Conservation (phyloP, 768 basidiomycete genomes). For the Trichaptum fuscoviolaceum region DNA sequence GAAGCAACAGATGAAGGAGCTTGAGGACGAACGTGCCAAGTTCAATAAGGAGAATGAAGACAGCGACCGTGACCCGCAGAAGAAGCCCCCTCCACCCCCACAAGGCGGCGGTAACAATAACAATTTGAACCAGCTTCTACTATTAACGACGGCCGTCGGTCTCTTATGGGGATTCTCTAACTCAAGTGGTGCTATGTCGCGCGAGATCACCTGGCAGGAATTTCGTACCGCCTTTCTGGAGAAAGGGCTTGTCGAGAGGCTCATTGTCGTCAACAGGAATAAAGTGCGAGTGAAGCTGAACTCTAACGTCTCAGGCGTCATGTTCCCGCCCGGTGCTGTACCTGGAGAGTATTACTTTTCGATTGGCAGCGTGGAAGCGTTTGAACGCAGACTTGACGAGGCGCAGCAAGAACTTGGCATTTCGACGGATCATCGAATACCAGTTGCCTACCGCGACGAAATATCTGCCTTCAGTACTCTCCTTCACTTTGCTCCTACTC, state of each 20-base stretch:
- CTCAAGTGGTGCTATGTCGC: constrained; percentile 44
- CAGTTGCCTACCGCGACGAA: constrained; percentile 95
- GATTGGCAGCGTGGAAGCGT: constrained; percentile 95
- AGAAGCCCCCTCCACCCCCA: constrained; percentile 46
- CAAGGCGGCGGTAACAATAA: constrained; percentile 37
- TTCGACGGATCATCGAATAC: constrained; percentile 87
- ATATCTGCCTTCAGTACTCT: constrained; percentile 77
- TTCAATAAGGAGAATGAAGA: constrained; percentile 26
- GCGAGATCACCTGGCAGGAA: constrained; percentile 99
- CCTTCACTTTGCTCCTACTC: constrained; percentile 91
- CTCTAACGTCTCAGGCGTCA: constrained; percentile 76
- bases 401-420: constrained; percentile 92
- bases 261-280: constrained; percentile 85
- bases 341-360: constrained; percentile 85
- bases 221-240: constrained; percentile 96
- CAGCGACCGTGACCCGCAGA: constrained; percentile 31
- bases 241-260: constrained; percentile 91
- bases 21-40: constrained; percentile 17
- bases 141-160: constrained; percentile 55
- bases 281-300: constrained; percentile 91
- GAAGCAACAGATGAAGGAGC: constrained; percentile 23
- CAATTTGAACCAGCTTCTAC: constrained; percentile 49
- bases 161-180: constrained; percentile 58
- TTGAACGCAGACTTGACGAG: constrained; percentile 92
- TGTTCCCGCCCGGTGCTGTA: constrained; percentile 58